Conservation (phyloP, 352 stramenopile species). For the Pythium grandisporangium region DNA sequence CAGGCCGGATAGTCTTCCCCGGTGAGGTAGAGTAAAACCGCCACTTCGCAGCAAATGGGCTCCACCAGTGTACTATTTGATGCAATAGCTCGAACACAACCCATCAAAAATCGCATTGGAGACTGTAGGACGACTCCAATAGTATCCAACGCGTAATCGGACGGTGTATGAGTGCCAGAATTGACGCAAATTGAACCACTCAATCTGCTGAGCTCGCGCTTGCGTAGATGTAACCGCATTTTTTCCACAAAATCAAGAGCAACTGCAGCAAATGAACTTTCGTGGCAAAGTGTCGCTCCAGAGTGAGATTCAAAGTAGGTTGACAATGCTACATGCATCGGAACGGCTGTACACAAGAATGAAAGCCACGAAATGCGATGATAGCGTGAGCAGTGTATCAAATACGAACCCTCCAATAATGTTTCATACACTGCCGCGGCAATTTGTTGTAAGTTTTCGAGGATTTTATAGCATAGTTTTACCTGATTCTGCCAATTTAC, state of each 20-base stretch:
- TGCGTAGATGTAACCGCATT: constrained; percentile 31
- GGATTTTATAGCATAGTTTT: no score
- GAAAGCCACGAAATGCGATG: background rate
- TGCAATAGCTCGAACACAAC: constrained; percentile 44
- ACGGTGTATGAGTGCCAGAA: background rate
- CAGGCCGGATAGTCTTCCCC: constrained; percentile 51
- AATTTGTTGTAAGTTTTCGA: no score
- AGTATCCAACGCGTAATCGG: background rate
- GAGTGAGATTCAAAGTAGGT: constrained; percentile 38
- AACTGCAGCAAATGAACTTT: constrained; percentile 59
- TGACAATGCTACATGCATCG: constrained; percentile 23
- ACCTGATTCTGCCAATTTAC: constrained; percentile 43
- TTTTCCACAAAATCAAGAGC: constrained; percentile 57
- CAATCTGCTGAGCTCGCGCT: constrained; percentile 30
- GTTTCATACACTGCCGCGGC: background rate
- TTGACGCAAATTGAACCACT: background rate
- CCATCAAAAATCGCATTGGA: constrained; percentile 45
- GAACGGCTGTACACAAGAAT: constrained; percentile 16
- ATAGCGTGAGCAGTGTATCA: background rate
- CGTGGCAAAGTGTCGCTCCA: constrained; percentile 44
- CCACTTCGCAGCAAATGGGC: constrained; percentile 57
- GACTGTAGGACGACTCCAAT: constrained; percentile 18
- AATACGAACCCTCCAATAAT: no score
- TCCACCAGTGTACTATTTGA: constrained; percentile 44
- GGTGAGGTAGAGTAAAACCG: constrained; percentile 49